Base-by-base conservation (phyloP, 176 grass and related monocot species). In the Carex kokanica region DNA sequence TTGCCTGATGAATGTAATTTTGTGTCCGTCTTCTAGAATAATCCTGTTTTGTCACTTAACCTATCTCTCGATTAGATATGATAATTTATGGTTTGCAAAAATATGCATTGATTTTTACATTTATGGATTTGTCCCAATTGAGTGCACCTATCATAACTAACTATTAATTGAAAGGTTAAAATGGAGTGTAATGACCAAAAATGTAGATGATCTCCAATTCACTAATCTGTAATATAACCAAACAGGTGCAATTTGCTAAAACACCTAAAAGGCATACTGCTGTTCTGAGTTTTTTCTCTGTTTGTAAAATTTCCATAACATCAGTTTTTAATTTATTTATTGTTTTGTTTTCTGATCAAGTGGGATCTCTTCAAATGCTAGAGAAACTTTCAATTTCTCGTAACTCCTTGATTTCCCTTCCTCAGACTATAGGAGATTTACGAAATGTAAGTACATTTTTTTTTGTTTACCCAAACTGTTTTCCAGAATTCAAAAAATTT, bases 1-100 rank as follows among this genome's bases (percentile, higher is more conserved):
- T 91, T 98, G 59, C 92, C 95, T 83, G 93, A 98, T 74, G 89
- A 95, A 90, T 93, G 96, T 95, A 90, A 93, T n/a, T 85, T 51
- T 9, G 5, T 52, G 60, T 80, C 53, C 60, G 16, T 70, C 18
- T 82, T 83, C 41, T 78, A 6, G 12, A 49, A 78, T 52, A 53
- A 53, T 52, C 72, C 34, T 41, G 34, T 43, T 61, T 61, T 70
- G 66, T 43, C 16, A 56, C 54, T 78, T 78, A 34, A 13, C 6
- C 31, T 72, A 41, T 43, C 11, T 3, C 27, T 20, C 27, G 60
- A 60, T 40, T 41, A n/a, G 17, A 43, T 70, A 17, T 18, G 8
- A 41, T 70, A 70, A 20, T 41, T 43, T 70, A 41, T 38, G 32
- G 16, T 41, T 40, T 70, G 66, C 66, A 68, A 40, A 69, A 69